phyloP scores from a whole-genome alignment of 352 stramenopile genomes.

The Phytophthora europaea region DNA sequence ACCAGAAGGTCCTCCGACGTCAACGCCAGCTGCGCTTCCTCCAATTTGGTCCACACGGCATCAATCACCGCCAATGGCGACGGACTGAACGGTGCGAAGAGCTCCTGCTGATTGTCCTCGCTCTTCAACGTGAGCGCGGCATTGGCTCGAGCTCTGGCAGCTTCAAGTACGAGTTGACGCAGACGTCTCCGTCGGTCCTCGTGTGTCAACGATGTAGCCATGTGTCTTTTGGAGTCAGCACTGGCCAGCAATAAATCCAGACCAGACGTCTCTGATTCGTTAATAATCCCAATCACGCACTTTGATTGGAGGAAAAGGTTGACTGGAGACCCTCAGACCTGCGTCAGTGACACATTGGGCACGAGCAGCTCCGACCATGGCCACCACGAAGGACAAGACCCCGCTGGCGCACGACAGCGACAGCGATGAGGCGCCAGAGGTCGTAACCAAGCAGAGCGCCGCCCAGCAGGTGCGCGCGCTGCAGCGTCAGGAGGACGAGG shows the following conservation, averaged over 20 bases:
- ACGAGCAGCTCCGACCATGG: slow-evolving; percentile 18
- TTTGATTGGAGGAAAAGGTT: slow-evolving; percentile 49
- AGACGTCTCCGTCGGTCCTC: slow-evolving; percentile 41
- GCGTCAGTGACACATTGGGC: slow-evolving; percentile 18
- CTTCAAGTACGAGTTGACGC: slow-evolving; percentile 71
- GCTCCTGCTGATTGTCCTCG: slow-evolving; percentile 20
- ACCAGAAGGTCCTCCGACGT: slow-evolving; percentile 66
- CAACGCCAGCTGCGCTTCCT: slow-evolving; percentile 26
- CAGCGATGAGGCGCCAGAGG: slow-evolving; percentile 81
- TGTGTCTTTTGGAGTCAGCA: slow-evolving; percentile 19
- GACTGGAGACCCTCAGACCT: slow-evolving; percentile 25
- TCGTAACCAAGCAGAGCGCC: slow-evolving; percentile 79
- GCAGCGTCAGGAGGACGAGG: slow-evolving; percentile 63
- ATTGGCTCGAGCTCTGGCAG: slow-evolving; percentile 58
- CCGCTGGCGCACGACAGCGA: slow-evolving; percentile 36
- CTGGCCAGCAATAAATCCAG: slow-evolving; percentile 19
- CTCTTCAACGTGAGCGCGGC: slow-evolving; percentile 55
- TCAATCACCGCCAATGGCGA: slow-evolving; percentile 66
- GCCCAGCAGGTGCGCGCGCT: slow-evolving; percentile 61
- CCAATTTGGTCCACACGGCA: slow-evolving; percentile 71
- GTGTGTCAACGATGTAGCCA: slow-evolving; percentile 29
- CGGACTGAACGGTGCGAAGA: slow-evolving; percentile 85
- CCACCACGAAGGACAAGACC: slow-evolving; percentile 37
- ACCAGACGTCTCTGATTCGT: slow-evolving; percentile 28
- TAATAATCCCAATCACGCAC: neutral